Evolutionary conservation across 306 rosid species (phyloP).

Genomic region (Prunus mume): DNA sequence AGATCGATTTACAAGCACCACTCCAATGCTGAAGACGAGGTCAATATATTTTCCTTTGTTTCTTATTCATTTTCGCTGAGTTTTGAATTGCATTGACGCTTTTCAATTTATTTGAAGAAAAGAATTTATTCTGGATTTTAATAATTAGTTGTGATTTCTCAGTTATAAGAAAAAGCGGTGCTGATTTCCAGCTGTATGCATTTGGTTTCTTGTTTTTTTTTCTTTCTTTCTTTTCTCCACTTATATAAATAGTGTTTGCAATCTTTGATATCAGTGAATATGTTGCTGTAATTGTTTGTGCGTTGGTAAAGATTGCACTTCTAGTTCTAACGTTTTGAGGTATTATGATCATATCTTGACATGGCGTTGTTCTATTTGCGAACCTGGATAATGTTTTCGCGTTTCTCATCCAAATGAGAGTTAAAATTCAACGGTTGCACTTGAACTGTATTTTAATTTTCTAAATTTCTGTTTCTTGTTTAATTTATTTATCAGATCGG

Average conservation of each 20-base stretch:
- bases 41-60: conserved; percentile 24
- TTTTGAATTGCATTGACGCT: neutral
- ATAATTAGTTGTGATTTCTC: neutral
- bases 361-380: neutral
- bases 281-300: neutral
- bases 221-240: no score
- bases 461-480: neutral
- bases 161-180: neutral
- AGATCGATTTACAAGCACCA: conserved; percentile 87
- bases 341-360: neutral
- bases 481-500: neutral
- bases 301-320: conserved; percentile 1
- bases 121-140: neutral
- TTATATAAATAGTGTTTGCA: neutral
- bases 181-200: neutral
- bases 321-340: neutral
- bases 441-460: neutral
- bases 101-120: neutral
- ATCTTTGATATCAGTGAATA: neutral
- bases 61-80: conserved; percentile 8
- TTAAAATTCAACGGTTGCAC: neutral
- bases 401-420: neutral
- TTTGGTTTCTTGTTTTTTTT: no score
- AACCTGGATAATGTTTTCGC: neutral
- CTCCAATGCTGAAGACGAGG: conserved; percentile 99